phyloP scores from a whole-genome alignment of 768 basidiomycete genomes.

The Auricularia auricula-judae region DNA sequence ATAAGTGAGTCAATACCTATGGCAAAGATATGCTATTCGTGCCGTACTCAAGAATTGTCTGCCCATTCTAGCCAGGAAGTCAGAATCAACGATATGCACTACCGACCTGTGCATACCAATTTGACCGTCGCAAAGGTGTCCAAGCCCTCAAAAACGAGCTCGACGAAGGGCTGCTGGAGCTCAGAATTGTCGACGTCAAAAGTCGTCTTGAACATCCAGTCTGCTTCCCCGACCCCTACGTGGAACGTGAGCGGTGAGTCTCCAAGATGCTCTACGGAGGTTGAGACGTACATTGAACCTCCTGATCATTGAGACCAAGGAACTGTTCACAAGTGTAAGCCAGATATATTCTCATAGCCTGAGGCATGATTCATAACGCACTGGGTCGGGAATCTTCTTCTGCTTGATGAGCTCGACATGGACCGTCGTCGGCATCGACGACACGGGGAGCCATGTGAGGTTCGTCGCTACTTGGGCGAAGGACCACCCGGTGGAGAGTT shows the following conservation, averaged over 20 bases:
- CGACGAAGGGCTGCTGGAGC: slow-evolving; percentile 13
- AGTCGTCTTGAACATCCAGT: slow-evolving; percentile 26
- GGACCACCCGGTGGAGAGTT: slow-evolving; percentile 40
- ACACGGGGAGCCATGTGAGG: not conserved
- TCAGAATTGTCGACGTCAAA: slow-evolving; percentile 15
- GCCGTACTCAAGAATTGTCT: not conserved
- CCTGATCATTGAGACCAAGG: slow-evolving; percentile 23
- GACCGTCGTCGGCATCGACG: slow-evolving; percentile 21
- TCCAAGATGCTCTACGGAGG: too few species aligned
- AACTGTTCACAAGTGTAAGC: not conserved
- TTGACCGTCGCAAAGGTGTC: slow-evolving; percentile 29
- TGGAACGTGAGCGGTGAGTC: too few species aligned
- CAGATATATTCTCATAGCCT: too few species aligned
- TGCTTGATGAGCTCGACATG: slow-evolving; percentile 26
- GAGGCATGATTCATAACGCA: slow-evolving; percentile 7
- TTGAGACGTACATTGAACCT: slow-evolving; percentile 14
- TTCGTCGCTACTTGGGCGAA: slow-evolving; percentile 50
- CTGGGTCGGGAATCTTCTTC: slow-evolving; percentile 25
- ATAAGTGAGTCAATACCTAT: slow-evolving; percentile 36
- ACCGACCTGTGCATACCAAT: slow-evolving; percentile 4
- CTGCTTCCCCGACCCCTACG: slow-evolving; percentile 27
- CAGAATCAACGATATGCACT: too few species aligned
- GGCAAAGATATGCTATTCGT: too few species aligned
- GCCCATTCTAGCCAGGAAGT: not conserved
- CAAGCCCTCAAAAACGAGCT: slow-evolving; percentile 30